Conservation (phyloP, 2,329 filamentous ascomycete species). For the Biscogniauxia marginata region DNA sequence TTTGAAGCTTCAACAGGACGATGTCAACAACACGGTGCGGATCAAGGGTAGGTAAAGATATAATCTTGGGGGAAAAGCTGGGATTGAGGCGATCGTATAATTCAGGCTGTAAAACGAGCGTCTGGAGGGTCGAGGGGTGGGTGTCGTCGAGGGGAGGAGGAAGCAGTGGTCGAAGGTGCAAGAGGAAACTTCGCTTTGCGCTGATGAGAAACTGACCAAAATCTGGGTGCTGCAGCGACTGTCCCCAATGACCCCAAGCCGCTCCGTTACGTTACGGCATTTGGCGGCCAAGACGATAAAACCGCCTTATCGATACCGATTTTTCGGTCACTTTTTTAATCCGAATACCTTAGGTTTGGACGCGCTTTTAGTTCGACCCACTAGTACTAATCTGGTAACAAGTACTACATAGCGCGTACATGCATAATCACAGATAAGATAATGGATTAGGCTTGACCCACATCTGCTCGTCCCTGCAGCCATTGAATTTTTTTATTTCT, state of each 20-base stretch:
- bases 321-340: constrained; percentile 7
- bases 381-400: background rate
- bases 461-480: background rate
- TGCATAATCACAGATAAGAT: background rate
- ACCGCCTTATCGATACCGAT: constrained; percentile 27
- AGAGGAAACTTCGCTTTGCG: constrained; percentile 27
- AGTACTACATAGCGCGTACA: background rate
- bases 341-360: background rate
- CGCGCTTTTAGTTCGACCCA: too few relatives aligned
- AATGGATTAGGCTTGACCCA: background rate
- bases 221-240: constrained; percentile 20
- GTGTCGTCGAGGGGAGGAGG: constrained; percentile 13
- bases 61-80: constrained; percentile 7
- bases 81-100: background rate
- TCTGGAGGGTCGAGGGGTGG: constrained; percentile 15
- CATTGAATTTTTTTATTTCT: constrained; percentile 1
- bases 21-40: constrained; percentile 1
- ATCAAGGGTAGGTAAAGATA: constrained; percentile 1
- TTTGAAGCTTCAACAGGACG: background rate
- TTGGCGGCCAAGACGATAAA: constrained; percentile 23
- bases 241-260: constrained; percentile 22
- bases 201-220: constrained; percentile 27
- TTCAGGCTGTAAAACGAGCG: constrained; percentile 15
- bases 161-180: constrained; percentile 17
- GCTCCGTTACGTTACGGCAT: constrained; percentile 26